A percentile compares a stretch with the other conserved stretches of the same genome.
Evolutionary conservation across 164 flowering plant genomes (phyloP).

Genomic region (Magnolia changhungtana): DNA sequence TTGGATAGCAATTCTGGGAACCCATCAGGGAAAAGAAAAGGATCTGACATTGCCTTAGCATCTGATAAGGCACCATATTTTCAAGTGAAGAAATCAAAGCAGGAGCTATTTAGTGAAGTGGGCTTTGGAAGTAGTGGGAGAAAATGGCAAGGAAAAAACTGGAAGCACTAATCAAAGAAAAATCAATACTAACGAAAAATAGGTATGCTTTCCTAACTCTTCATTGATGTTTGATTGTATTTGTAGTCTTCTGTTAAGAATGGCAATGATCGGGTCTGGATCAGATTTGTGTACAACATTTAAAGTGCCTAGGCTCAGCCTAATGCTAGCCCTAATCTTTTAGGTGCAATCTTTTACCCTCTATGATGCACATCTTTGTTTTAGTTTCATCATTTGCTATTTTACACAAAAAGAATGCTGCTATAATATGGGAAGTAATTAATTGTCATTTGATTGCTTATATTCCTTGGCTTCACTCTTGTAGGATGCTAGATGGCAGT

Average conservation of each 20-base stretch:
- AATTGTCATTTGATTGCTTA: too few relatives aligned
- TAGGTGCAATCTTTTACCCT: neutral
- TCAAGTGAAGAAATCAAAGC: slow-evolving; percentile 15
- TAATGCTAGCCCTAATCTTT: neutral
- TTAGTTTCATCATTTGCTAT: neutral
- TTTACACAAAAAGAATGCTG: neutral
- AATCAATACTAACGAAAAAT: neutral
- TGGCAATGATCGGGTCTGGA: neutral
- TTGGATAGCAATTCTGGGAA: neutral
- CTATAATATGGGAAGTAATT: too few relatives aligned
- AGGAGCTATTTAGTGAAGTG: slow-evolving; percentile 6
- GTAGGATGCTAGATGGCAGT: too few relatives aligned
- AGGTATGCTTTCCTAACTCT: neutral
- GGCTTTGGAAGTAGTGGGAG: neutral
- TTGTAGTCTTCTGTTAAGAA: neutral
- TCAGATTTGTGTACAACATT: neutral
- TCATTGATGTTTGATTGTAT: neutral
- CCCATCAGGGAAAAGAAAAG: slow-evolving; percentile 3
- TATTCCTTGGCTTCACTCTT: too few relatives aligned
- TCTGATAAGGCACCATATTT: slow-evolving; percentile 6
- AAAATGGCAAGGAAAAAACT: neutral
- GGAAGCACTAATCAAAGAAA: neutral
- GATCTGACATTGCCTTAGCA: neutral
- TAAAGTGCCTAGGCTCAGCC: neutral
- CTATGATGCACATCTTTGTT: neutral